Base-by-base conservation (phyloP, 345 rosid species). In the Pugionium dolabratum region DNA sequence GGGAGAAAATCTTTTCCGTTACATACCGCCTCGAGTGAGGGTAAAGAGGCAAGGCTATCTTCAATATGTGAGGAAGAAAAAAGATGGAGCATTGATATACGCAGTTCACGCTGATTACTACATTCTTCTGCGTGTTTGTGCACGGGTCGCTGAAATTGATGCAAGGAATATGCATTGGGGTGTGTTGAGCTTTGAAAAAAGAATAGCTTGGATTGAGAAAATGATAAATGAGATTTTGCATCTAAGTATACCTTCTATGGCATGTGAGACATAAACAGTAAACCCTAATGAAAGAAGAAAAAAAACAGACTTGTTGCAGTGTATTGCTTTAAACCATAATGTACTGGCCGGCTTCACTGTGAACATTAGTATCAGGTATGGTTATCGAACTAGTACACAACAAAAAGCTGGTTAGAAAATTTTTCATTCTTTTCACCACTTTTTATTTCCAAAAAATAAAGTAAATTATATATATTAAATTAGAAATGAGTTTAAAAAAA, bases 21-120 rank as follows among this genome's bases (percentile, higher is more conserved):
- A 87, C 75, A 84, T 87, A 60, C 86, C 91, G 1, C 91, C 97
- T 2, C 86, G 91, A 58, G 78, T 74, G 59, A 86, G 75, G 42
- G 41, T 80, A 40, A 87, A 79, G 77, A 80, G 85, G 73, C 54
- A 68, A 9, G 86, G 80, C 53, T 87, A 87, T 71, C 85, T 87
- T 69, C 90, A 83, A 31, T 84, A 84, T 39, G 79, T 8, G 6
- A 82, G 88, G 80, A 92, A 81, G 71, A 78, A 35, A 57, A 85
- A 86, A 37, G 79, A 81, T 29, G 95, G 93, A 39, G 70, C 72
- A 10, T 58, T 78, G 37, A 67, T 79, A 31, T 86, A 83, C 3
- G 82, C 65, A 6, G 92, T 90, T 4, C 96, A 85, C 59, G 92
- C 90, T 2, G 97, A 90, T 78, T 88, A 93, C 69, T 90, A 86